A percentile compares a stretch with the other conserved stretches of the same genome.
phyloP scores from a whole-genome alignment of 1,139 yeast genomes.

The Protomyces inundatus region DNA sequence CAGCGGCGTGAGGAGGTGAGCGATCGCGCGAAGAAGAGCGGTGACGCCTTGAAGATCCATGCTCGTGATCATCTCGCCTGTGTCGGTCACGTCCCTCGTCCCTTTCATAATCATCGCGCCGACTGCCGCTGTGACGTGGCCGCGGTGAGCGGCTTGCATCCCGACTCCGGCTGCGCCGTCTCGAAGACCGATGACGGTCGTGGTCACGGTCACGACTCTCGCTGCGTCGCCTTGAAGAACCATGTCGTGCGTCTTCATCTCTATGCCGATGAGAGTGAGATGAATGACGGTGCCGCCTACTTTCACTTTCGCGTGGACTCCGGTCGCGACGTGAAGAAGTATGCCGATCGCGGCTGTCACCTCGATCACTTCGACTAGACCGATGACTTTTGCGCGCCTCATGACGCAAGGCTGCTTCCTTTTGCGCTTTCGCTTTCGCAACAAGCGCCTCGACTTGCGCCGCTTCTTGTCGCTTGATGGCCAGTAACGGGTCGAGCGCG shows the following conservation, averaged over 20 bases:
- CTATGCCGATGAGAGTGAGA: not conserved
- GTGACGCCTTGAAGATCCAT: not conserved
- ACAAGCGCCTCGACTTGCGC: conserved; percentile 32
- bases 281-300: not conserved
- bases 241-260: not conserved
- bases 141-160: not conserved
- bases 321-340: not conserved
- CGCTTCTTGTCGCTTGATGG: conserved; percentile 46
- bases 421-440: conserved; percentile 28
- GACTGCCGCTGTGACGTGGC: not conserved
- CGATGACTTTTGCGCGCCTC: conserved; percentile 10
- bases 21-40: not conserved
- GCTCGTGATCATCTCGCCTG: not conserved
- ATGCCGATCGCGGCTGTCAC: not conserved
- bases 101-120: not conserved
- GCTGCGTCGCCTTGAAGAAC: not conserved
- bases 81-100: not conserved
- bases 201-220: not conserved
- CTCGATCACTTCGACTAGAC: not conserved
- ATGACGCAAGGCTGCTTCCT: conserved; percentile 28
- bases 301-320: not conserved
- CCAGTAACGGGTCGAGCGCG: conserved; percentile 55
- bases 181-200: not conserved
- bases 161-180: not conserved
- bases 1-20: not conserved